Evolutionary conservation across 371 early-diverging fungal genomes (phyloP).

Genomic region (Lichtheimia ramosa): DNA sequence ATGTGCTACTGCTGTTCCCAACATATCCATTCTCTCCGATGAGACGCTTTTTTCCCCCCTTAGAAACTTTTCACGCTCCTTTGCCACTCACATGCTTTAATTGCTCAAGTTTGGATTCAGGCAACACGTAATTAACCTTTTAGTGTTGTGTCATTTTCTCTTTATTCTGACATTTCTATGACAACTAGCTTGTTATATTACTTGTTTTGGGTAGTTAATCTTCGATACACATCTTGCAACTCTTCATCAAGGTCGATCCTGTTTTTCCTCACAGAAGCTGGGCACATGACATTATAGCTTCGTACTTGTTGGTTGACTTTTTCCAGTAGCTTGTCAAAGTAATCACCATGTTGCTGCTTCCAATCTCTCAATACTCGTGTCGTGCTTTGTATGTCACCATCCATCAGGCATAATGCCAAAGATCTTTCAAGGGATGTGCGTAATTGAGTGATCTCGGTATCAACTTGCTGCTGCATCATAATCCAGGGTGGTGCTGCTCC

Average conservation of each 20-base stretch:
- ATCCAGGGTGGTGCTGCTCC: slow-evolving; percentile 54
- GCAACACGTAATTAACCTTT: no score
- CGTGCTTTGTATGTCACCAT: neutral
- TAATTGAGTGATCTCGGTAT: slow-evolving; percentile 34
- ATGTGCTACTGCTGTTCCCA: no score
- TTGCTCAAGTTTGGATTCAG: no score
- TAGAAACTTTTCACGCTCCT: no score
- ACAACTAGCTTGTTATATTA: neutral
- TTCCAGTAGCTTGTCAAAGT: slow-evolving; percentile 14
- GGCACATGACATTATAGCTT: slow-evolving; percentile 41
- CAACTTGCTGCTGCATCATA: slow-evolving; percentile 46
- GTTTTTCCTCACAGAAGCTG: slow-evolving; percentile 24
- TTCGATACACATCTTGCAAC: slow-evolving; percentile 5
- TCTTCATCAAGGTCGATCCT: slow-evolving; percentile 23
- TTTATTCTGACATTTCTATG: neutral
- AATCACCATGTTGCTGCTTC: slow-evolving; percentile 13
- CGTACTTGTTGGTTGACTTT: slow-evolving; percentile 17
- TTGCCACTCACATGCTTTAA: no score
- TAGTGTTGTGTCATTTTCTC: no score
- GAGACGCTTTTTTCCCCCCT: no score
- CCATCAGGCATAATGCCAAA: neutral
- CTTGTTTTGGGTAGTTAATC: neutral
- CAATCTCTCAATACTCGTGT: slow-evolving; percentile 11
- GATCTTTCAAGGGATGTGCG: slow-evolving; percentile 25
- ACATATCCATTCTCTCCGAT: no score